Conservation (phyloP, 371 early-diverging fungal species). For the Fennellomyces sp. region DNA sequence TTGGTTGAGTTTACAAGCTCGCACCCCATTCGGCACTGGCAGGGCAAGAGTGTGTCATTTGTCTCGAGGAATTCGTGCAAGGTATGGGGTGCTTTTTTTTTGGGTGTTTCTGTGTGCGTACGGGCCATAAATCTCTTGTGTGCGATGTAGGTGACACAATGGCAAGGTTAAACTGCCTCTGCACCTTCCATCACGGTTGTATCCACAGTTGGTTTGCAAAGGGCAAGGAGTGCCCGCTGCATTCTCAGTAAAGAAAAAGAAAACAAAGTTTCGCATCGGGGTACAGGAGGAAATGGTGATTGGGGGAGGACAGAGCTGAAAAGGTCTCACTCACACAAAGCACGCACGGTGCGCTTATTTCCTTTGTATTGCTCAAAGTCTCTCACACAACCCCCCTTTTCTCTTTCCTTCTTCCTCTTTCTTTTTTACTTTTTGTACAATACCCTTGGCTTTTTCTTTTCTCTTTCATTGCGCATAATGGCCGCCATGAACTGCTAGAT, state of each 20-base stretch:
- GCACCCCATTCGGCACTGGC: constrained; percentile 55
- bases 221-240: constrained; percentile 64
- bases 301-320: not conserved
- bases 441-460: constrained; percentile 6
- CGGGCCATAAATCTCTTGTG: not conserved
- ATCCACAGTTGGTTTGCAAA: constrained; percentile 67
- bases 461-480: constrained; percentile 4
- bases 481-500: constrained; percentile 13
- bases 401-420: not conserved
- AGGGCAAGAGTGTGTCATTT: constrained; percentile 81
- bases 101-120: not conserved
- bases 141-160: constrained; percentile 55
- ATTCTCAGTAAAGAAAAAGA: constrained; percentile 29
- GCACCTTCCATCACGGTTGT: constrained; percentile 72
- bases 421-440: constrained; percentile 4
- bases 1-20: constrained; percentile 46
- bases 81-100: constrained; percentile 29
- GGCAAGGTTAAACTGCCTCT: constrained; percentile 76
- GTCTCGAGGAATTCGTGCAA: constrained; percentile 78
- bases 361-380: too few relatives aligned
- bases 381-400: not conserved
- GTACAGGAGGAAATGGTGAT: too few relatives aligned
- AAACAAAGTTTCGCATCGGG: not conserved
- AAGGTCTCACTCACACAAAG: too few relatives aligned
- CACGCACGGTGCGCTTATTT: too few relatives aligned